These are phyloP conservation scores for Pachysolen tannophilus DNA, from an alignment of 805 yeast genomes.

Conservation along the genomic window DNA sequence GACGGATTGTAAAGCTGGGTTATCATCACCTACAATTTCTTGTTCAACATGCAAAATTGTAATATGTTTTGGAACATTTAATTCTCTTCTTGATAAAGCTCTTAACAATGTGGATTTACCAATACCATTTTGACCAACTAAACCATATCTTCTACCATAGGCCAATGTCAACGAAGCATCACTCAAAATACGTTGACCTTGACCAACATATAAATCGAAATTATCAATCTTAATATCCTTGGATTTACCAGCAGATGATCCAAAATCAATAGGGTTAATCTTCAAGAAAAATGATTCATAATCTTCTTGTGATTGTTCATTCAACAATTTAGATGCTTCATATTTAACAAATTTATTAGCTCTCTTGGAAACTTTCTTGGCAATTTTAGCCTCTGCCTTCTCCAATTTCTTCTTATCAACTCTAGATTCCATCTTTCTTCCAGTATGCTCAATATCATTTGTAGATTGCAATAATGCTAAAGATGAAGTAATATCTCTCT, in stretches of 20 bases:
- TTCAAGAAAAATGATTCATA: conserved; percentile 93
- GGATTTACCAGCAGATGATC: conserved; percentile 89
- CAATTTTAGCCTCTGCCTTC: conserved; percentile 95
- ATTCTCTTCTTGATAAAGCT: conserved; percentile 90
- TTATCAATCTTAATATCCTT: conserved; percentile 91
- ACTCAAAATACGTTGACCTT: conserved; percentile 85
- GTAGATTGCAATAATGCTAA: conserved; percentile 72
- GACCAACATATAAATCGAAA: conserved; percentile 92
- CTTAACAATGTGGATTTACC: conserved; percentile 93
- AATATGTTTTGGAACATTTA: conserved; percentile 90
- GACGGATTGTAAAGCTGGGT: conserved; percentile 88
- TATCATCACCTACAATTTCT: conserved; percentile 92
- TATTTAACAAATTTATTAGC: conserved; percentile 73
- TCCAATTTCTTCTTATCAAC: conserved; percentile 96
- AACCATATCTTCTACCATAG: conserved; percentile 91
- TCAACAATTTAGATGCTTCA: conserved; percentile 88
- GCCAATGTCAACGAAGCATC: conserved; percentile 83
- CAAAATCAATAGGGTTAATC: conserved; percentile 90
- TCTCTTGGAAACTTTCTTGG: conserved; percentile 92
- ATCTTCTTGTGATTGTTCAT: conserved; percentile 56
- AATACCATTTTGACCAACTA: conserved; percentile 98
- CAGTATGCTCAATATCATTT: conserved; percentile 83
- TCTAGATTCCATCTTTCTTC: conserved; percentile 84
- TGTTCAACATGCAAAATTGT: conserved; percentile 96
- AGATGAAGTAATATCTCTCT: conserved; percentile 68